Percentiles rank a stretch among this genome's conserved stretches.
These are phyloP conservation scores for Aspergillus carlsbadensis DNA, from an alignment of 495 filamentous ascomycete genomes.

Conservation along the genomic window DNA sequence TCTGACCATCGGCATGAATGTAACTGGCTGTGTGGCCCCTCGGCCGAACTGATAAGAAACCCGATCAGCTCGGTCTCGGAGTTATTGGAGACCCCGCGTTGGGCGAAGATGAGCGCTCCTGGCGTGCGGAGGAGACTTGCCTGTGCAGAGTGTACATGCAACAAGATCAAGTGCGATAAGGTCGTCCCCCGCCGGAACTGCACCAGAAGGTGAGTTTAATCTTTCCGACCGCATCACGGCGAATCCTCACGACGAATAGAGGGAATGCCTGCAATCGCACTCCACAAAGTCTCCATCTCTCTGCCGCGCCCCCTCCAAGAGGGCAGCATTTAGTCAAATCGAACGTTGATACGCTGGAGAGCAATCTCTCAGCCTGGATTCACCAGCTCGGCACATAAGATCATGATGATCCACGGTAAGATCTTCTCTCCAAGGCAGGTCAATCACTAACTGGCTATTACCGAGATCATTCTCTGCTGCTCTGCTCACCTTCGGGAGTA, in stretches of 20 bases:
- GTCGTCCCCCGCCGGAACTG: constrained; percentile 11
- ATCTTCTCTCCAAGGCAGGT: constrained; percentile 46
- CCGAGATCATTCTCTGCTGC: constrained; percentile 7
- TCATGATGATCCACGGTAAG: constrained; percentile 52
- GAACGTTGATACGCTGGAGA: not conserved
- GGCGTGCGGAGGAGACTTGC: constrained; percentile 5
- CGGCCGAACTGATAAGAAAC: constrained; percentile 1
- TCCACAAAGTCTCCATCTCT: not conserved
- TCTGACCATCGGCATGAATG: not conserved
- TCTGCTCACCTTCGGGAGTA: not conserved
- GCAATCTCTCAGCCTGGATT: not conserved
- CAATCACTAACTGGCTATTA: constrained; percentile 12
- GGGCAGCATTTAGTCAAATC: not conserved
- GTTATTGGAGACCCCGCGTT: not conserved
- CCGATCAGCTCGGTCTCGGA: not conserved
- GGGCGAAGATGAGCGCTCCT: not conserved
- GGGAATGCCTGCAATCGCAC: constrained; percentile 4
- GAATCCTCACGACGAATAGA: not conserved
- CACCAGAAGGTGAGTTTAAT: constrained; percentile 1
- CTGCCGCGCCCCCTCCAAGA: not conserved
- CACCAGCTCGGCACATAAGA: constrained; percentile 46
- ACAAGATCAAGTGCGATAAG: constrained; percentile 13
- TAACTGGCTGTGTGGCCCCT: not conserved
- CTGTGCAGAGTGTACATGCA: constrained; percentile 2
- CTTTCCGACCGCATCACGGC: not conserved